Base-by-base conservation (phyloP, 2,329 filamentous ascomycete genomes). In the Colletotrichum sojae region DNA sequence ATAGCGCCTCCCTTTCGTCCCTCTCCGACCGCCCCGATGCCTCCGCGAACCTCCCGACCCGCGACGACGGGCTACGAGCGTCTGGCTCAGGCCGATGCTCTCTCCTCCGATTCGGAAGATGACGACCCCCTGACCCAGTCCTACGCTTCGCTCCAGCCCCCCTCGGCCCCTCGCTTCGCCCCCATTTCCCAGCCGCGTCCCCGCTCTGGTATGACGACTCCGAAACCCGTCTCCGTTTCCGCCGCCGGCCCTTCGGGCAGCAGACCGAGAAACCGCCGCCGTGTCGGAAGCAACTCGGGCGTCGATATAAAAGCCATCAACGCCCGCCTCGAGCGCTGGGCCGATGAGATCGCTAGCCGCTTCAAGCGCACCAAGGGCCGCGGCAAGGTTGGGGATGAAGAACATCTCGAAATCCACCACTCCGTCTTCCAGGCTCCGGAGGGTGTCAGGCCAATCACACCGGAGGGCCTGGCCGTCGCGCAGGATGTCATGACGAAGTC, bases 221-320 rank as follows among this genome's bases (percentile, higher is more conserved):
- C 87, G 54, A 86, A 87, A 73, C 75, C 81, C 39, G 75, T 79
- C 20, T 77, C 80, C 16, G 76, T 73, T 57, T 79, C 76, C 10
- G 57, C 58, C 36, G 49, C 75, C 10, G 72, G 72, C 27, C 71
- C 73, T 2, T 73, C 78, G 5, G 40, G 40, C 12, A 78, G 82
- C 16, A 66, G 62, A 51, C 77, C 79, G 45, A 84, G 84, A 74
- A 82, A 84, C 72, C 81, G 82, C 74, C 83, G 75, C 77, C 84
- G 83, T 74, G 82, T 77, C 74, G 87, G 79, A 73, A 92, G 93
- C 77, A 96, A 95, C 75, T 94, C 94, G 20, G 95, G 95, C 3
- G 95, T 99, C 18, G 96, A 99, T 77, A 93, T 99, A 78, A 98
- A 98, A 79, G 96, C 96, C 69, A 98, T 99, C 82, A 99, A 99